Evolutionary conservation across 805 yeast genomes (phyloP), one percentile per base, ranked within the genome.

Genomic region (Ogataea degrootiae): DNA sequence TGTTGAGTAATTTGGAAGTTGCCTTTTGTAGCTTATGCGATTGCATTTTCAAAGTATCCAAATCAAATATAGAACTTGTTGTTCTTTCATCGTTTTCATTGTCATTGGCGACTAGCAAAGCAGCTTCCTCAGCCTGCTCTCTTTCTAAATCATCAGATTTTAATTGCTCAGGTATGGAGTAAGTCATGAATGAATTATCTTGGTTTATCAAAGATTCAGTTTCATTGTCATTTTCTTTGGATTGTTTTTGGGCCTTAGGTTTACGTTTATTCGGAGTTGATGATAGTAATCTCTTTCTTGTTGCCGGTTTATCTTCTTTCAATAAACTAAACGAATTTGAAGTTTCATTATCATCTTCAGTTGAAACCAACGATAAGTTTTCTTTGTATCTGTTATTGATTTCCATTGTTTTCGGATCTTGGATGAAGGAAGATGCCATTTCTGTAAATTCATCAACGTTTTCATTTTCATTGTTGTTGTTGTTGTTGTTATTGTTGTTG

Each of bases 301-400:
- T 38, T 26, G 31, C 31, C 11, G 31, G 31, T 26, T 26, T 26
- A 6, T 26, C 31, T 9, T 3, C 31, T 11, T 26, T 26, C 12
- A 36, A 36, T 3, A 36, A n/a, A n/a, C 6, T 7, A 19, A 36
- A 36, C 7, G 21, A n/a, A 36, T 15, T 17, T 36, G 38, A 16
- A 36, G 38, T n/a, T n/a, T 36, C 38, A 6, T 36, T 16, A 17
- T 33, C 40, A 23, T 17, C 17, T 39, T 33, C 31, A 26, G 39
- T 35, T 34, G 41, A 35, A 21, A 17, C 36, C 16, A 23, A 34
- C 17, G 39, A 22, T 16, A 35, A 12, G 37, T 52, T 45, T 41
- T 51, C 52, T 22, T 44, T 43, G 42, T 55, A 55, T 37, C 59
- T 39, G 37, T 51, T 51, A 21, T 51, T 52, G 36, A 55, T 51